A percentile compares a stretch with the other conserved stretches of the same genome.
Conservation (phyloP, 208 protist genomes). For the Crithidia expoeki region DNA sequence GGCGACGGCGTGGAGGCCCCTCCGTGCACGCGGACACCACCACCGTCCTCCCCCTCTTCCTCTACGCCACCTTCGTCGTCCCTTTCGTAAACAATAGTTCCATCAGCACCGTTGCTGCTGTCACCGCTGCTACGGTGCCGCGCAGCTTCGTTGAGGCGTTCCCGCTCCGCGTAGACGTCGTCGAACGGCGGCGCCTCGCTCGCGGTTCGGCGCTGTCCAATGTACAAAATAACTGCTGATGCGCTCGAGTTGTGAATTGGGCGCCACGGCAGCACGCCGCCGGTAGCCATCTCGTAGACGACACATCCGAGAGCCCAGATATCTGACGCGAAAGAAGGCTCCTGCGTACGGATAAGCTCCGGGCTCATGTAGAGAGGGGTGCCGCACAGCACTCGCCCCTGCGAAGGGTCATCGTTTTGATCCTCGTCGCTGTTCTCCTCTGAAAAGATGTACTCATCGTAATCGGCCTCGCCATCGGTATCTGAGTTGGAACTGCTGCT, state of each 20-base stretch:
- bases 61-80: background rate
- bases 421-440: conserved; percentile 7
- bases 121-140: background rate
- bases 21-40: background rate
- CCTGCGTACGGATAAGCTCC: conserved; percentile 68
- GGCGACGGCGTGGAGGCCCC: conserved; percentile 39
- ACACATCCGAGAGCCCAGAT: conserved; percentile 91
- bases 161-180: conserved; percentile 40
- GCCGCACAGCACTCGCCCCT: conserved; percentile 51
- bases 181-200: conserved; percentile 39
- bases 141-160: conserved; percentile 20
- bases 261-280: conserved; percentile 71
- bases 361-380: conserved; percentile 90
- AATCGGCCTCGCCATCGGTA: background rate
- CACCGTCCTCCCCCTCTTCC: background rate
- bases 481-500: background rate
- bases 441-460: background rate
- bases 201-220: conserved; percentile 44
- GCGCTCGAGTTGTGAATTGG: conserved; percentile 56
- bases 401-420: conserved; percentile 1
- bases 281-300: conserved; percentile 91
- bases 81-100: background rate
- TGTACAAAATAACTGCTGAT: conserved; percentile 63
- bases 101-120: background rate
- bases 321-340: conserved; percentile 74